Conservation (phyloP, 148 eudicot genomes). For the Rhododendron kiyosumense region DNA sequence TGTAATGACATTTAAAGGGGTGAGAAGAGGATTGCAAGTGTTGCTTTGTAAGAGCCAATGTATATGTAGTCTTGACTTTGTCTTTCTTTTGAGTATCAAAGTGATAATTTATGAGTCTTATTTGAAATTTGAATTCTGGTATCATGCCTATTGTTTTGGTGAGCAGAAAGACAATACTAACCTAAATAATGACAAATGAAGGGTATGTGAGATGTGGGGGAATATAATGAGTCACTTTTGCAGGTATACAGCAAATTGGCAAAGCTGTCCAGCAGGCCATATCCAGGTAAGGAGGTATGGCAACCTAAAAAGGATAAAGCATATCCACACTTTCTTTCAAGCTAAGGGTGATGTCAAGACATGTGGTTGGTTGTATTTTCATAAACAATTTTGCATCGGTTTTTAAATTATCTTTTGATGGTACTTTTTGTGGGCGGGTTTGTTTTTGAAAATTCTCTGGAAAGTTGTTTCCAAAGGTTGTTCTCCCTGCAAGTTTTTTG, state of each 20-base stretch:
- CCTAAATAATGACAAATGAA: neutral
- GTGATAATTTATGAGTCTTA: neutral
- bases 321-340: neutral
- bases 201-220: neutral
- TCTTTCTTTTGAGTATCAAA: conserved; percentile 2
- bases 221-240: neutral
- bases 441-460: neutral
- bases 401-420: neutral
- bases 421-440: neutral
- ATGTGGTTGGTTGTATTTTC: neutral
- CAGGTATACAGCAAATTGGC: neutral
- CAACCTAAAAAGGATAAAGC: neutral
- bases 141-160: neutral
- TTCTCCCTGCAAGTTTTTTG: neutral
- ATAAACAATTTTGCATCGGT: neutral
- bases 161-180: neutral
- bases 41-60: conserved; percentile 13
- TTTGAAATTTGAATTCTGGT: neutral
- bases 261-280: neutral
- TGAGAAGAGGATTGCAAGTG: conserved; percentile 2
- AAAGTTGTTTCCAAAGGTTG: neutral
- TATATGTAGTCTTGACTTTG: conserved; percentile 15
- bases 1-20: conserved; percentile 21
- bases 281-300: neutral
- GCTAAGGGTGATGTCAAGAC: neutral